Evolutionary conservation across 345 rosid genomes (phyloP), one percentile per base, ranked within the genome.

Genomic region (Physaria fendleri): DNA sequence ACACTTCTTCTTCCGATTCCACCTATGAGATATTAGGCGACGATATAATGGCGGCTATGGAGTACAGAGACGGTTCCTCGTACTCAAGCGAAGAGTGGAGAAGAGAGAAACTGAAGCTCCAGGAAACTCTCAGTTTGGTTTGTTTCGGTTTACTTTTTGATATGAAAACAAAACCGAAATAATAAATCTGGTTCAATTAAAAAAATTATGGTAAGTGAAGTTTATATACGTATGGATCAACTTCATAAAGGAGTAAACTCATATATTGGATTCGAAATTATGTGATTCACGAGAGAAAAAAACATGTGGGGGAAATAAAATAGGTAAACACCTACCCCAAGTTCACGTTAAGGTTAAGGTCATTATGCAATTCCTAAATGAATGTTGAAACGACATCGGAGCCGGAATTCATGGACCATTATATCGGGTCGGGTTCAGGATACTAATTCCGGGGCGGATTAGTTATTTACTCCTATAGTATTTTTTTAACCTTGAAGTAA

Each of bases 281-380:
- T 57, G 48, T 17, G 49, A 28, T 20, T 3, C 25, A 2, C 8
- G 8, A 8, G 8, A 23, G 37, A 17, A 28, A 51, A n/a, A 29
- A 52, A 52, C 68, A 60, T 63, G 60, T 40, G 9, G 0, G 2
- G 2, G 34, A 40, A 52, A n/a, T n/a, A n/a, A n/a, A 62, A 52
- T 66, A 38, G 71, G 71, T 66, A 1, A 39, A 23, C 42, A 65
- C 71, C 71, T 46, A 65, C 56, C 37, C 47, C n/a, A n/a, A n/a
- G n/a, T n/a, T n/a, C n/a, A n/a, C n/a, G n/a, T n/a, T n/a, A n/a
- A n/a, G n/a, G n/a, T n/a, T n/a, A n/a, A n/a, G n/a, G n/a, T n/a
- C n/a, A n/a, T n/a, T n/a, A n/a, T n/a, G n/a, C n/a, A n/a, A n/a
- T n/a, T n/a, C n/a, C n/a, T n/a, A n/a, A n/a, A n/a, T n/a, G n/a